Evolutionary conservation across 2,329 filamentous ascomycete genomes (phyloP), one percentile per base, ranked within the genome.

Genomic region (Fusarium palustre): DNA sequence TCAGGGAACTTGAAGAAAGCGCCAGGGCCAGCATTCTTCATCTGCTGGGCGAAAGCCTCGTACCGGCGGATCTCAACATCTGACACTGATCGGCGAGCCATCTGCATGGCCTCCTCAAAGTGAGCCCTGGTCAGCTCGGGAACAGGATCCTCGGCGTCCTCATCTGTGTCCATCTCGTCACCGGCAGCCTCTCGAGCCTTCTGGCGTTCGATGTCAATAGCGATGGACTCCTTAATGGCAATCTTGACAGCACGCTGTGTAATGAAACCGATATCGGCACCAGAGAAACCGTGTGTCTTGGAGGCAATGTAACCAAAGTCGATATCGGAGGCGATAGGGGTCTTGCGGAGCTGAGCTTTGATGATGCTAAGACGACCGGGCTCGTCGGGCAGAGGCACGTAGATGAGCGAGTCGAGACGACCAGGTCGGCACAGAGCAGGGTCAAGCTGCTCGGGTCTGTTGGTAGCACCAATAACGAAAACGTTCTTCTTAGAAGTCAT

Each of bases 401-500:
- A 99, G 81, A 99, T 96, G 73, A 99, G 90, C 38, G 95, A 98
- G 82, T 99, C 96, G 49, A 99, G 92, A 94, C 96, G 96, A 75
- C 96, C 96, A 59, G 96, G 96, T 88, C 96, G 94, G 88, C 95
- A 97, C 75, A 99, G 88, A 75, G 96, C 96, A 79, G 96, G 96
- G 82, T 99, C 96, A 64, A 99, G 92, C 86, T 98, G 96, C 86
- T 99, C 96, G 43, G 96, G 96, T 85, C 96, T 89, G 87, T 99
- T 99, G 82, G 96, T 99, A 46, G 96, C 96, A 81, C 96, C 96
- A 76, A 99, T 99, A 72, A 99, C 96, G 83, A 99, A 99, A 71
- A 99, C 96, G 81, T 99, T 99, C 92, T 99, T 99, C 92, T 99
- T 99, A 39, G 95, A 97, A 46, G 95, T 98, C 95, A 98, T 98